Evolutionary conservation across 2,329 filamentous ascomycete genomes (phyloP), one percentile per base, ranked within the genome.

Genomic region (Ramularia collo-cygni): DNA sequence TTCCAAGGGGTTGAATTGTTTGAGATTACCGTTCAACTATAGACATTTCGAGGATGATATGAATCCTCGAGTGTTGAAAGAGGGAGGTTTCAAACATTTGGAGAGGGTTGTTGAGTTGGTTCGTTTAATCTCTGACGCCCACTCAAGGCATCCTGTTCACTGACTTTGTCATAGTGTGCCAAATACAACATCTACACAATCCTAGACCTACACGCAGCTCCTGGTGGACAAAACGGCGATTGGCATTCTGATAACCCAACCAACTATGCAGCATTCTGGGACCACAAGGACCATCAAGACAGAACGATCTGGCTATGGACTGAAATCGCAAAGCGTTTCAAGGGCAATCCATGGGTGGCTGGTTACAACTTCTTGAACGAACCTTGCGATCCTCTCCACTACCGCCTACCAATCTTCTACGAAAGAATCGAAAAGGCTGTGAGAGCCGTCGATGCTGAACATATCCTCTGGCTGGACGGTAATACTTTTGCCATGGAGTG

Each of bases 1-100:
- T 1, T 71, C 64, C 0, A 53, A 76, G 2, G 73, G 72, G 0
- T 58, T 79, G 14, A 79, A 79, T 54, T 79, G 73, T 52, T 63
- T 79, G 2, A 68, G 76, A 0, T 59, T 81, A 2, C 75, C 76
- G 0, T 77, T 81, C 59, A 80, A 79, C 53, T 77, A 79, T 50
- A 69, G 70, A 1, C 71, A 76, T 48, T 74, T 75, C 26, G 69
- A 73, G 42, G 70, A 76, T 43, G 53, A 55, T 37, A 64, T 69
- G 59, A 68, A 73, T 42, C 72, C 72, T 0, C 53, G 63, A 5
- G 65, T 70, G 0, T 53, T 74, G 8, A 74, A 72, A 47, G 52
- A 64, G 10, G 59, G 61, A 2, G 72, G 72, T 0, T 74, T 75
- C 47, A 66, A 69, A 43, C 64, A 67, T 33, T 51, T 75, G 1